A percentile compares a stretch with the other conserved stretches of the same genome.
Conservation (phyloP, 495 filamentous ascomycete genomes). For the Baudoinia panamericana region DNA sequence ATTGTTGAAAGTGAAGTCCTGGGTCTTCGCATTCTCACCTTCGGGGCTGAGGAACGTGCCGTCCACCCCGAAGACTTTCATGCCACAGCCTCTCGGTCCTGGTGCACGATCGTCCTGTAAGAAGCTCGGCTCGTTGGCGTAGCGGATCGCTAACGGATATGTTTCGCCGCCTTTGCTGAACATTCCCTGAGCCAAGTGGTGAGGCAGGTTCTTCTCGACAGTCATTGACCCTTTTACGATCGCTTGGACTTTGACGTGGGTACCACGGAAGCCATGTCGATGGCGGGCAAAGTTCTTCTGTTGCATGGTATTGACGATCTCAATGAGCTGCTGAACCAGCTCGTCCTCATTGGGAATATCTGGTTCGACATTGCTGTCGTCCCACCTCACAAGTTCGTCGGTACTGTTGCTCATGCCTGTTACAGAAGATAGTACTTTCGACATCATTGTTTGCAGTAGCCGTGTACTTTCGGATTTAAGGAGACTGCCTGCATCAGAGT, state of each 20-base stretch:
- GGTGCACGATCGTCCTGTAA: conserved; percentile 31
- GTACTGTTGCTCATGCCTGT: too few relatives aligned
- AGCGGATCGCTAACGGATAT: conserved; percentile 28
- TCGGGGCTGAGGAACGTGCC: conserved; percentile 24
- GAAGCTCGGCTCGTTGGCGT: conserved; percentile 20
- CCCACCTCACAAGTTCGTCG: conserved; percentile 19
- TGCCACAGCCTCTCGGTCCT: conserved; percentile 35
- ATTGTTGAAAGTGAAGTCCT: conserved; percentile 38
- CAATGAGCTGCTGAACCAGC: conserved; percentile 33
- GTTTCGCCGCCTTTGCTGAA: conserved; percentile 29
- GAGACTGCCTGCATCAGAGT: too few relatives aligned
- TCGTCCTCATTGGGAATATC: conserved; percentile 32
- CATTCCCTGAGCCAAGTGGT: conserved; percentile 31
- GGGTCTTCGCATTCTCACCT: conserved; percentile 27
- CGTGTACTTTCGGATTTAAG: too few relatives aligned
- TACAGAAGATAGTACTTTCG: too few relatives aligned
- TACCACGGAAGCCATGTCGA: conserved; percentile 31
- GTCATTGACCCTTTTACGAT: conserved; percentile 34
- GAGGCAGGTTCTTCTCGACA: conserved; percentile 28
- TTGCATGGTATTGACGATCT: conserved; percentile 35
- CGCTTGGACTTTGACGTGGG: conserved; percentile 35
- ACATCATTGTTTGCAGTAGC: too few relatives aligned
- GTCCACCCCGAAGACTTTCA: conserved; percentile 34
- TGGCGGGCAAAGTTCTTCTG: conserved; percentile 32
- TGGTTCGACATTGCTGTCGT: conserved; percentile 31